Evolutionary conservation across 108 stramenopile genomes (phyloP).

Genomic region (Ochromonas danica): DNA sequence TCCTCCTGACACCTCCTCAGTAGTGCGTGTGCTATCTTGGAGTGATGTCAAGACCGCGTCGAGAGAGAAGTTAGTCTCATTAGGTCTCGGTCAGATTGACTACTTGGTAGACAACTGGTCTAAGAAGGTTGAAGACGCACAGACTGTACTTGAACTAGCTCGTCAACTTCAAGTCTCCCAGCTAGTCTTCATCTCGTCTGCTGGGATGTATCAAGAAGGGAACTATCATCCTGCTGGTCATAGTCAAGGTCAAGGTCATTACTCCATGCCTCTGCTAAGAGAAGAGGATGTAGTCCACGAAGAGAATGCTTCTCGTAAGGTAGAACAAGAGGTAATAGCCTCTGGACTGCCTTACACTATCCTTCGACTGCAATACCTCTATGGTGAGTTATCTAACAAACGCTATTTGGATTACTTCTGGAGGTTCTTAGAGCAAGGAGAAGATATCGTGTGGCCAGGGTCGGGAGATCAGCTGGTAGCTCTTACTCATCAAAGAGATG

Average conservation of each 20-base stretch:
- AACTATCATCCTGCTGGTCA: too few species aligned
- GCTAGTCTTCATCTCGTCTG: background rate
- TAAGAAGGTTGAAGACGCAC: background rate
- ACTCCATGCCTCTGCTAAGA: background rate
- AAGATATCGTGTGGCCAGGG: background rate
- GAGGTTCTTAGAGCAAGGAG: background rate
- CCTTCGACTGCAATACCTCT: background rate
- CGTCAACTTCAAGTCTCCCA: background rate
- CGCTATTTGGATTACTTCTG: background rate
- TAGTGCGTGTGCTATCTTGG: background rate
- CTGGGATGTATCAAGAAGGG: slow-evolving; percentile 8
- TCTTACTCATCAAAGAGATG: background rate
- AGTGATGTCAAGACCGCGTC: background rate
- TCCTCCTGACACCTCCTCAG: background rate
- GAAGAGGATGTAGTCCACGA: background rate
- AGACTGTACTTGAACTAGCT: background rate
- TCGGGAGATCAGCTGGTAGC: background rate
- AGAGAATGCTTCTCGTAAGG: background rate
- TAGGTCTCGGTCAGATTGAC: too few species aligned
- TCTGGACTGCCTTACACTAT: background rate
- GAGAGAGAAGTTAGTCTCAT: too few species aligned
- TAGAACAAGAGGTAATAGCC: background rate
- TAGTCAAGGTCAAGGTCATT: too few species aligned
- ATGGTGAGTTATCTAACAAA: background rate
- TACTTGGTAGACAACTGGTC: background rate